Base-by-base conservation (phyloP, 2,329 filamentous ascomycete genomes). In the Cryphonectria carpinicola region DNA sequence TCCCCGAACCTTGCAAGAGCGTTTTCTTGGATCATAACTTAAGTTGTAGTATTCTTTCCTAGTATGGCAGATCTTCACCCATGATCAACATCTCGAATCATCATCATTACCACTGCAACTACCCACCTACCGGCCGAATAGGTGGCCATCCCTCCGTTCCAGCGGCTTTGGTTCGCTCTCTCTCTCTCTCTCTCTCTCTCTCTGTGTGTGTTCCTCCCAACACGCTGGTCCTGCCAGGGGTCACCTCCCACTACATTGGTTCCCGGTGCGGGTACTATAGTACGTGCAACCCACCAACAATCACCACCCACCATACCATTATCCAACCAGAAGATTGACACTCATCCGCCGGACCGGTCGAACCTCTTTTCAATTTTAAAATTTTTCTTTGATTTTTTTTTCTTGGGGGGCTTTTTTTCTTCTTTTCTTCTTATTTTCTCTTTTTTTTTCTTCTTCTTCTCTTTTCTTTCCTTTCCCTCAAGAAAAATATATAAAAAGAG, bases 191-290 rank as follows among this genome's bases (percentile, higher is more conserved):
- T 28, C 28, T 28, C 28, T 2, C 28, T 46, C 5, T 62, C 11
- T 4, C 32, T 32, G 32, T 32, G 28, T 32, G 2, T 28, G 11
- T 28, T 64, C 19, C 6, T 65, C 39, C 63, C 63, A 65, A 49
- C 63, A 46, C 28, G 63, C 63, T 65, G 63, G 41, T 65, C 32
- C 63, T 49, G 63, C 28, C 63, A 43, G 13, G 41, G 63, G n/a
- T 64, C 10, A 19, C n/a, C n/a, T 28, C 37, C 61, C 61, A 41
- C 39, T 64, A 39, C 61, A 64, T 64, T 64, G 63, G 63, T 19
- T 65, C 43, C 46, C 43, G 63, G 37, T 28, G 32, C 39, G 61
- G 61, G 61, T 64, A 32, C 32, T 4, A 32, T 32, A 32, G 32
- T 32, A 39, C 58, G 11, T 39, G 39, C 39, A 39, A 64, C 61